These are phyloP conservation scores for Cerrena zonata DNA, from an alignment of 1,284 basidiomycete species.

Conservation along the genomic window DNA sequence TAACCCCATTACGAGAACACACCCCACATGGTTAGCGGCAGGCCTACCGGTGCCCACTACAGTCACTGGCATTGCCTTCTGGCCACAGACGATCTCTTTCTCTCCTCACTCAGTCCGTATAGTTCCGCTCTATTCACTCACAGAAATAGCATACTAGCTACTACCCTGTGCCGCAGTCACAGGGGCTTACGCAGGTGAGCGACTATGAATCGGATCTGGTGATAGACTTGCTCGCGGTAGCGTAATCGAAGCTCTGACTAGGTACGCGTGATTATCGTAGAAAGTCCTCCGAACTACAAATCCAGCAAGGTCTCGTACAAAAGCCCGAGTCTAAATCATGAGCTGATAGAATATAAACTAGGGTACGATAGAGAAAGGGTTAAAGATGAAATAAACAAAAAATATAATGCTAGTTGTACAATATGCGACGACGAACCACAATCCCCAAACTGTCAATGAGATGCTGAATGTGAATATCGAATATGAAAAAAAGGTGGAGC, in stretches of 20 bases:
- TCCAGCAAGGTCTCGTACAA: background rate
- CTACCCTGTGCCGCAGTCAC: too few species aligned
- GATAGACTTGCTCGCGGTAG: background rate
- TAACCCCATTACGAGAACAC: slow-evolving; percentile 1
- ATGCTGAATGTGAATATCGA: too few species aligned
- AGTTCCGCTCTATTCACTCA: too few species aligned
- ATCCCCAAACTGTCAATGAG: background rate
- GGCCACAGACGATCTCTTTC: background rate
- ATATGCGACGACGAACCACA: background rate
- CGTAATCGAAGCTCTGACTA: too few species aligned
- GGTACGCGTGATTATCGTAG: background rate
- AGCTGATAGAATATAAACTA: background rate
- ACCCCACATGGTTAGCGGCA: slow-evolving; percentile 1
- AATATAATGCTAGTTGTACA: background rate
- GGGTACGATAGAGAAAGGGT: too few species aligned
- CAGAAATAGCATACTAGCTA: too few species aligned
- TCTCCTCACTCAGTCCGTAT: too few species aligned
- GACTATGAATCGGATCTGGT: background rate
- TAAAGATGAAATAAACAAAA: too few species aligned
- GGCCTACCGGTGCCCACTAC: too few species aligned
- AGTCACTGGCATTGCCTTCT: too few species aligned
- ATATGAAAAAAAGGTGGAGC: too few species aligned
- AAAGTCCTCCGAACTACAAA: background rate
- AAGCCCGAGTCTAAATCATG: background rate
- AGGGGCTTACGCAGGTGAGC: too few species aligned